Evolutionary conservation across 257 asterid genomes (phyloP), one percentile per base, ranked within the genome.

Genomic region (Jaltomata sinuosa): DNA sequence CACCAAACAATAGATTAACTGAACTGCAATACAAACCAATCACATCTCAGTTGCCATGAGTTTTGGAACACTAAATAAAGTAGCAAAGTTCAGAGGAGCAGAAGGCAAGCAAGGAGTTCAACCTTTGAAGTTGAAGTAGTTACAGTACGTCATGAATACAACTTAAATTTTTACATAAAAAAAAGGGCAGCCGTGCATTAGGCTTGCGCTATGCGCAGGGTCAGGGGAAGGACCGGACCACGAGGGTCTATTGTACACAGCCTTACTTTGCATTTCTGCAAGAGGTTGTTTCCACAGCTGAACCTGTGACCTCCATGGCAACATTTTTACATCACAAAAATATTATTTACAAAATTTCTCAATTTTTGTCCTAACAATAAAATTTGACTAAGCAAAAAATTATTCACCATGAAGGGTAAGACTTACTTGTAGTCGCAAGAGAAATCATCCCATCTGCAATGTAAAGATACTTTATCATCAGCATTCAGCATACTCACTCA

Each of bases 351-450:
- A 27, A 76, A 76, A 76, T 3, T 45, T 76, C 27, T 50, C 81
- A 15, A 15, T 25, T 25, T 42, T 49, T 49, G 40, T 29, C 29
- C 82, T 76, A 27, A 77, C 62, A 27, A 27, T 18, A 50, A 68
- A 77, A 16, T 49, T 11, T 77, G 64, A 49, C 62, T 29, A 16
- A 21, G 64, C 45, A 77, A 42, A 45, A 11, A 74, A 76, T 34
- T 25, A 72, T 74, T 21, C 76, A 59, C 7, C 47, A 19, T 49
- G 67, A 64, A 82, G 25, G n/a, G 74, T 18, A 49, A 79, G 82
- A 90, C 96, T 90, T 93, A 94, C 99, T 84, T 54, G 98, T 95
- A 67, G 97, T 94, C 53, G 89, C 91, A 86, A 94, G 74, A 47
- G 89, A 87, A 83, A 93, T 87, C 87, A 93, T 83, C 71, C 97